Evolutionary conservation across 352 stramenopile genomes (phyloP), one percentile per base, ranked within the genome.

Genomic region (Phytophthora agathidicida): DNA sequence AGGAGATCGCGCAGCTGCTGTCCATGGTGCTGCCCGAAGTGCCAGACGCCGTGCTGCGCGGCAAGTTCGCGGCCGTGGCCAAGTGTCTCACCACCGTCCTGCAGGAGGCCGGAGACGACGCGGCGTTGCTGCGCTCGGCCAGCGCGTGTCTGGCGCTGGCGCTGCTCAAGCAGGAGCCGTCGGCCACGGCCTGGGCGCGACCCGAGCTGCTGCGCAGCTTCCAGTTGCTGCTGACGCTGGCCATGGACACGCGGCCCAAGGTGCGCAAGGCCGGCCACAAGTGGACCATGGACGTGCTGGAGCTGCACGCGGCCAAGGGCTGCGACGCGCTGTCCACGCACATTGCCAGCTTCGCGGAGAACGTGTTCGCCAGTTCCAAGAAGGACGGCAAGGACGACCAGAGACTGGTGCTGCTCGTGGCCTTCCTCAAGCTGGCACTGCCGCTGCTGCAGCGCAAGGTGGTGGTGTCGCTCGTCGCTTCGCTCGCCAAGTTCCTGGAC

Each of bases 301-400:
- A 87, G 62, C 68, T 82, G 14, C 87, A 94, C 60, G 74, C 78
- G 7, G 74, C 84, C 30, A 66, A 81, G 59, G 72, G 86, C 45
- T 91, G 81, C 60, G 83, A 96, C 56, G 60, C 80, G 24, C 78
- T 96, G 14, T 94, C 87, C 11, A 96, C 83, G 22, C 87, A 96
- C 68, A 93, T 94, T 37, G 87, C 87, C 22, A 91, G 82, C 65
- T 96, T 96, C 58, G 77, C 78, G 3, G 83, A 93, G 66, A 94
- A 94, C 58, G 83, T 94, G 13, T 82, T 96, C 11, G 70, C 80
- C 3, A 81, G 76, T 30, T 65, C 57, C 0, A 41, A 44, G 26
- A 73, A 64, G 11, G 57, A 54, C 35, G 57, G 68, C 28, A 94
- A 94, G 56, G 83, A 93, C 46, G 82, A 91, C 23, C 73, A 86